A percentile compares a stretch with the other conserved stretches of the same genome.
phyloP scores from a whole-genome alignment of 768 basidiomycete genomes.

The Termitomyces titanicus region DNA sequence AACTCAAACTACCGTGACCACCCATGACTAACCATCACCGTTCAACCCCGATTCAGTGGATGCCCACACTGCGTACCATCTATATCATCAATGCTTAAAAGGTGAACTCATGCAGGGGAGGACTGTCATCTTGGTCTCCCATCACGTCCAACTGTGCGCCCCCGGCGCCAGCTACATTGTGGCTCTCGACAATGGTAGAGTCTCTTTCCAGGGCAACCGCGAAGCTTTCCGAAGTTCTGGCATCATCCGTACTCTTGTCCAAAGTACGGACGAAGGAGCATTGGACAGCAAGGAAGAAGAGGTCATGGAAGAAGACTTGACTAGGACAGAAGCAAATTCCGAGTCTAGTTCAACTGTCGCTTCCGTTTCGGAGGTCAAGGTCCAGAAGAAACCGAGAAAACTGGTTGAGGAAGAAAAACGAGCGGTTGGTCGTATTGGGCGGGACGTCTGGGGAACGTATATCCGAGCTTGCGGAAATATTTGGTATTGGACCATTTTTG shows the following conservation, averaged over 20 bases:
- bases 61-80: constrained; percentile 88
- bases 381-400: constrained; percentile 63
- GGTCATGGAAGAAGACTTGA: constrained; percentile 16
- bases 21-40: constrained; percentile 3
- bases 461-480: constrained; percentile 46
- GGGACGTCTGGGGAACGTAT: constrained; percentile 64
- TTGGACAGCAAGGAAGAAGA: constrained; percentile 40
- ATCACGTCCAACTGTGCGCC: constrained; percentile 87
- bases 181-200: constrained; percentile 77
- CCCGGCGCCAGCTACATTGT: constrained; percentile 81
- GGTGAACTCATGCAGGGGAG: constrained; percentile 79
- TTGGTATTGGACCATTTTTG: constrained; percentile 57
- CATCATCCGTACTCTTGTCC: constrained; percentile 62
- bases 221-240: constrained; percentile 66
- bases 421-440: constrained; percentile 67
- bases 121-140: constrained; percentile 91
- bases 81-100: constrained; percentile 79
- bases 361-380: constrained; percentile 24
- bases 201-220: constrained; percentile 67
- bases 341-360: constrained; percentile 30
- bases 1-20: background rate
- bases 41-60: constrained; percentile 52
- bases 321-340: constrained; percentile 11
- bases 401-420: constrained; percentile 81
- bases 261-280: constrained; percentile 36